These are phyloP conservation scores for Xylaria sp. DNA, from an alignment of 2,329 filamentous ascomycete species.

Conservation along the genomic window DNA sequence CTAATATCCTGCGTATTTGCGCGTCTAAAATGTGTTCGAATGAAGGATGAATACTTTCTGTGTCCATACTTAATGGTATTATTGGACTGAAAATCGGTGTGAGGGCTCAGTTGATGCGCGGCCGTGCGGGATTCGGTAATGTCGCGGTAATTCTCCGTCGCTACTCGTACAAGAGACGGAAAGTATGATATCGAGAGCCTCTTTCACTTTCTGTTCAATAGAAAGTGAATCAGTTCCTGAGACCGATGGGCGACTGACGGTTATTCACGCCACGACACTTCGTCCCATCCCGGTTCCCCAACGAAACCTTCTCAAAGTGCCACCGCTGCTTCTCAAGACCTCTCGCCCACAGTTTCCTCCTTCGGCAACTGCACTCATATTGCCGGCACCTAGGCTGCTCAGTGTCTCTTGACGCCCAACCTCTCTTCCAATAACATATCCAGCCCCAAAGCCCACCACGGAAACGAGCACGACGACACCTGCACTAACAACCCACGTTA, in stretches of 20 bases:
- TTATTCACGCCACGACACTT: slow-evolving; percentile 59
- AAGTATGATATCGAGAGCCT: not conserved
- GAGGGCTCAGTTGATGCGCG: not conserved
- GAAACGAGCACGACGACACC: slow-evolving; percentile 75
- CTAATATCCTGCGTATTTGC: not conserved
- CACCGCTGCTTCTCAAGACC: slow-evolving; percentile 61
- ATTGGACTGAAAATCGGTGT: not conserved
- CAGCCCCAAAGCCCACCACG: slow-evolving; percentile 75
- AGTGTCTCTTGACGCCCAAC: slow-evolving; percentile 70
- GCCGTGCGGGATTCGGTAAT: not conserved
- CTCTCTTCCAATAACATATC: slow-evolving; percentile 74
- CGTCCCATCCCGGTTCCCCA: slow-evolving; percentile 63
- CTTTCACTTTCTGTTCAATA: not conserved
- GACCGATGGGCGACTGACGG: not conserved
- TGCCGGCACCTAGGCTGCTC: slow-evolving; percentile 56
- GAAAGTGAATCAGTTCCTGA: not conserved
- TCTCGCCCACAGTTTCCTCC: slow-evolving; percentile 63
- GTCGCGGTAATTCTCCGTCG: not conserved
- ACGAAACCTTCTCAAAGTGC: slow-evolving; percentile 62
- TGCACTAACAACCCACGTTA: slow-evolving; percentile 73
- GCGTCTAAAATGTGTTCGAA: not conserved
- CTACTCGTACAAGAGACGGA: not conserved
- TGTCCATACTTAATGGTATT: not conserved
- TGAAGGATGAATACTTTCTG: not conserved
- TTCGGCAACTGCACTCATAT: slow-evolving; percentile 55